phyloP scores from a whole-genome alignment of 352 stramenopile species.

The Blastocystis sp. region DNA sequence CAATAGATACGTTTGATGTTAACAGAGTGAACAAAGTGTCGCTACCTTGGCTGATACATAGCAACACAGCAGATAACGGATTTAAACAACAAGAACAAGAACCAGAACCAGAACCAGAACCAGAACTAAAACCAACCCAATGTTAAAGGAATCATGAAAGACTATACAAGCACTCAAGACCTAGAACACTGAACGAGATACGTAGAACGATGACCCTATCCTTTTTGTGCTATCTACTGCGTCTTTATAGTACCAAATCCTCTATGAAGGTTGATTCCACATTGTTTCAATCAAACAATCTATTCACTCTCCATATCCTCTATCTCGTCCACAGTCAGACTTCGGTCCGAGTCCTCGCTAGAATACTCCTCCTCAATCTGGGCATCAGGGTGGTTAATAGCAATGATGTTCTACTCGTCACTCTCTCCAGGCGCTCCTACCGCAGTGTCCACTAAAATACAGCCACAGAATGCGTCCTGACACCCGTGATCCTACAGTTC shows the following conservation, averaged over 20 bases:
- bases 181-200: no score
- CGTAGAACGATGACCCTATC: no score
- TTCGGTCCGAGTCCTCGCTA: background rate
- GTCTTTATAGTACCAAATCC: no score
- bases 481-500: slow-evolving; percentile 57
- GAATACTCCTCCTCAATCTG: background rate
- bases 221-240: no score
- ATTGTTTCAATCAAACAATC: background rate
- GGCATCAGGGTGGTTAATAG: background rate
- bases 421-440: background rate
- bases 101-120: no score
- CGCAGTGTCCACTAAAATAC: slow-evolving; percentile 54
- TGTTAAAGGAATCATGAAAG: no score
- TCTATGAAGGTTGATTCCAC: background rate
- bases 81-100: no score
- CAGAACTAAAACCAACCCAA: no score
- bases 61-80: no score
- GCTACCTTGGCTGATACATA: no score
- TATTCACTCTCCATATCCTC: background rate
- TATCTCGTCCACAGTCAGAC: background rate
- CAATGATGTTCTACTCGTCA: slow-evolving; percentile 57
- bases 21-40: no score
- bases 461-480: slow-evolving; percentile 61
- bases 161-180: no score
- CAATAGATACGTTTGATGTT: background rate